Conservation (phyloP, 1,139 yeast species). For the Zygosaccharomyces pseudobailii region DNA sequence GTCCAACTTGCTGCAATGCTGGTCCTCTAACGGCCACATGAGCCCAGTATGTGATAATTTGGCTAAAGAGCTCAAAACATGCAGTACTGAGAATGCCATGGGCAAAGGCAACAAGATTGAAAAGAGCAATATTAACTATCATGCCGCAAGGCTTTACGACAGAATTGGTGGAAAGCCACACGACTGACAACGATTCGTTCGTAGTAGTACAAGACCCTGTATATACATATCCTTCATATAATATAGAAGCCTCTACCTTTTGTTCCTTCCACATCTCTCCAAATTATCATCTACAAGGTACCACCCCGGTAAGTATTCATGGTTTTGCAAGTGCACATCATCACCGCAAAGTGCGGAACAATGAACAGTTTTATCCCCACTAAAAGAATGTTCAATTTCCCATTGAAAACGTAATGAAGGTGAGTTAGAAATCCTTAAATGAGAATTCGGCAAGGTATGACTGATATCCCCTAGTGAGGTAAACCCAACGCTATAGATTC, state of each 20-base stretch:
- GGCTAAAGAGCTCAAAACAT: conserved; percentile 53
- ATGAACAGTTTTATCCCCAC: background rate
- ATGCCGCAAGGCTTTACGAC: conserved; percentile 75
- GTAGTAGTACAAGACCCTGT: conserved; percentile 2
- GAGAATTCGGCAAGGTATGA: conserved; percentile 33
- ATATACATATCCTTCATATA: conserved; percentile 5
- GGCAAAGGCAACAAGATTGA: conserved; percentile 26
- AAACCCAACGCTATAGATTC: conserved; percentile 30
- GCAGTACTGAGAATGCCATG: conserved; percentile 34
- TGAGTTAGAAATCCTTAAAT: conserved; percentile 10
- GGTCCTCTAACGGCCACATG: conserved; percentile 95
- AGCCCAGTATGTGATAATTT: conserved; percentile 57
- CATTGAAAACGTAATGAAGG: conserved; percentile 19
- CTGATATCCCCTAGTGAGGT: conserved; percentile 33
- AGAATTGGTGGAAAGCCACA: conserved; percentile 72
- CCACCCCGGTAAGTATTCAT: conserved; percentile 34
- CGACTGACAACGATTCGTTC: conserved; percentile 35
- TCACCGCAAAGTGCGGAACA: conserved; percentile 8
- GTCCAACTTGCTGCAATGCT: conserved; percentile 84
- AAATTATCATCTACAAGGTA: conserved; percentile 27
- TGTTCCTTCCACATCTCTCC: conserved; percentile 34
- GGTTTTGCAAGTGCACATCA: conserved; percentile 11
- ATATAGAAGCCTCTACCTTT: conserved; percentile 4
- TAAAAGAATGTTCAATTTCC: conserved; percentile 25
- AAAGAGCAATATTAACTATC: conserved; percentile 57